These are phyloP conservation scores for Stephania yunnanensis DNA, from an alignment of 164 flowering plant species.

Conservation along the genomic window DNA sequence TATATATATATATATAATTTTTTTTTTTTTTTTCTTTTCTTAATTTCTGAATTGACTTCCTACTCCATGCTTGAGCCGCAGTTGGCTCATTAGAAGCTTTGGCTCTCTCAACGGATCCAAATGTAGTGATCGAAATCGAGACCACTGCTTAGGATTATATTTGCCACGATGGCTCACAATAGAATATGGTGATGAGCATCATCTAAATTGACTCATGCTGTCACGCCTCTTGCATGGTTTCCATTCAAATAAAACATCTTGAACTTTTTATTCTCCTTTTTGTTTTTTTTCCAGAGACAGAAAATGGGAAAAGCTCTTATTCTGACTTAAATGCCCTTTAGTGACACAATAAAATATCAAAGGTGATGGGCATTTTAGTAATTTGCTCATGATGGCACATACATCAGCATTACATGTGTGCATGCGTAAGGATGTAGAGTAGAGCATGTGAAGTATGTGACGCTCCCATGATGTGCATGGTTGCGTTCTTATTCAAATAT, in stretches of 20 bases:
- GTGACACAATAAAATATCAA: neutral
- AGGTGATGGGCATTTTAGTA: neutral
- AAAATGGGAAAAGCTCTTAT: neutral
- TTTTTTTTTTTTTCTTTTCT: too few species aligned
- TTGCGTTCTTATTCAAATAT: neutral
- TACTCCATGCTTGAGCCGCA: too few species aligned
- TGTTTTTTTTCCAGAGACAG: neutral
- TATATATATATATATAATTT: too few species aligned
- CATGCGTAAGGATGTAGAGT: neutral
- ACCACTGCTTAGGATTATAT: too few species aligned
- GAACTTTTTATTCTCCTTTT: neutral
- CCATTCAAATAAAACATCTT: neutral
- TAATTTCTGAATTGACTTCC: too few species aligned
- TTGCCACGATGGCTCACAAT: too few species aligned
- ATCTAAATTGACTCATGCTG: neutral
- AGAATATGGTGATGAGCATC: neutral
- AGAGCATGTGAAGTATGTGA: neutral
- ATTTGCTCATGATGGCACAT: neutral
- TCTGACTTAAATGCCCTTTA: neutral
- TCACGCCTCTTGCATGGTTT: neutral
- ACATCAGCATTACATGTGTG: neutral
- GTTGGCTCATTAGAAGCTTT: too few species aligned
- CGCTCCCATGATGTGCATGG: neutral
- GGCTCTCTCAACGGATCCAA: too few species aligned
- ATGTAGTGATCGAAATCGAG: too few species aligned